phyloP scores from a whole-genome alignment of 208 protist genomes.

The Trypanosoma rangeli region DNA sequence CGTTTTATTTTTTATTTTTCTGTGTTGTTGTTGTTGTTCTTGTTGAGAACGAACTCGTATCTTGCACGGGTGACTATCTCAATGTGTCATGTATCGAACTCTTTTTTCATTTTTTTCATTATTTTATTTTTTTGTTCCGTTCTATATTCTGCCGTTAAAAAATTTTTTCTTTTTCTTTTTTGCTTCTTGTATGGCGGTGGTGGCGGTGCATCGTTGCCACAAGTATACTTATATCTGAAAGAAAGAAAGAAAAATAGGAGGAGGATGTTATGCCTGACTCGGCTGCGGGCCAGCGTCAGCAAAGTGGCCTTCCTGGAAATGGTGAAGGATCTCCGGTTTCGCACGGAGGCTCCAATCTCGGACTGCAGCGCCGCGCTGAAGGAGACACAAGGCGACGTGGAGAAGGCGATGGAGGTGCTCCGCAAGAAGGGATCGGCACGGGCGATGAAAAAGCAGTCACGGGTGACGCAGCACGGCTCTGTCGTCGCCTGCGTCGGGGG shows the following conservation, averaged over 20 bases:
- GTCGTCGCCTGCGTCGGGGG: constrained; percentile 70
- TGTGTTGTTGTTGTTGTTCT: background rate
- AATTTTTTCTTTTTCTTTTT: background rate
- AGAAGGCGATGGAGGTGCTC: constrained; percentile 73
- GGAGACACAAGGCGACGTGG: constrained; percentile 73
- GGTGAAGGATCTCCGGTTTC: constrained; percentile 84
- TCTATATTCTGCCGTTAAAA: background rate
- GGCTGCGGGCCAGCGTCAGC: constrained; percentile 29
- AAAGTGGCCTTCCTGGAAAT: constrained; percentile 84
- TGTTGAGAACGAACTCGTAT: background rate
- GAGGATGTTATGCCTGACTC: constrained; percentile 46
- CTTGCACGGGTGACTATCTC: background rate
- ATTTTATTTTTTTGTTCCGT: background rate
- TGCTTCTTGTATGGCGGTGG: background rate
- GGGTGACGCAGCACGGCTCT: constrained; percentile 82
- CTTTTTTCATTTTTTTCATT: background rate
- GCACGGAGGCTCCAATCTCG: constrained; percentile 88
- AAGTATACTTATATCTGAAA: background rate
- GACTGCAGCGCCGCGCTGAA: constrained; percentile 86
- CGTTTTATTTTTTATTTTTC: background rate
- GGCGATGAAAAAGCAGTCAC: constrained; percentile 82
- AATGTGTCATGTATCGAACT: background rate
- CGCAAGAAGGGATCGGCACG: constrained; percentile 73
- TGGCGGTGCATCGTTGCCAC: background rate
- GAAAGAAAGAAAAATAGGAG: constrained; percentile 2